These are phyloP conservation scores for Chlamydomonas schloesseri DNA, from an alignment of 139 green algal species.

Conservation along the genomic window DNA sequence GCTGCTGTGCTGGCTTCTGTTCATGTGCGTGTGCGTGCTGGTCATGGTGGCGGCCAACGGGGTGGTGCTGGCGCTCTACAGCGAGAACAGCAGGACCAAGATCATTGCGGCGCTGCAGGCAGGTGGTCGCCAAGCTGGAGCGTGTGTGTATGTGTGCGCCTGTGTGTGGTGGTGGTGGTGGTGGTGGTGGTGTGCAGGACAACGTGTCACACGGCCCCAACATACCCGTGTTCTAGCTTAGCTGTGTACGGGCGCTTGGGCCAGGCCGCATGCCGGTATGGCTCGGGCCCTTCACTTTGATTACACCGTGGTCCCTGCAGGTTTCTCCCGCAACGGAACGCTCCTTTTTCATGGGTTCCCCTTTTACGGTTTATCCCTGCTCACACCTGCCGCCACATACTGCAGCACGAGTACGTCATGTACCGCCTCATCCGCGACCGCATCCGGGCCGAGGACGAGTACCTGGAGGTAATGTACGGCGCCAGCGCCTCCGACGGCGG, in stretches of 20 bases:
- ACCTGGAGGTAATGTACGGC: neutral
- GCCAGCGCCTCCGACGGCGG: neutral
- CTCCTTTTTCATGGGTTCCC: too few species aligned
- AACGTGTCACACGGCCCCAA: neutral
- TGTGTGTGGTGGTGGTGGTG: neutral
- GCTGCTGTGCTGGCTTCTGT: conserved; percentile 31
- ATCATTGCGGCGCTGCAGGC: conserved; percentile 20
- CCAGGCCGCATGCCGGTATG: too few species aligned
- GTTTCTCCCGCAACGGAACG: too few species aligned
- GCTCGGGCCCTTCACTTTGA: neutral
- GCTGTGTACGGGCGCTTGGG: too few species aligned
- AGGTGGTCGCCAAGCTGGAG: too few species aligned
- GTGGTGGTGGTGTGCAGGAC: neutral
- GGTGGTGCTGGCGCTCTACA: neutral
- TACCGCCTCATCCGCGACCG: conserved; percentile 25
- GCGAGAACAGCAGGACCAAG: conserved; percentile 13
- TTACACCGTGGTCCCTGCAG: too few species aligned
- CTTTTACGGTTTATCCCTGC: too few species aligned
- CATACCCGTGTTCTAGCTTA: too few species aligned
- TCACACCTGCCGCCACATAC: too few species aligned
- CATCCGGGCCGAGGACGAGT: neutral
- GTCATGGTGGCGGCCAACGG: neutral
- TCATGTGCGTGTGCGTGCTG: conserved; percentile 2
- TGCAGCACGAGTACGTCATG: conserved; percentile 38
- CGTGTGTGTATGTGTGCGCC: neutral